These are phyloP conservation scores for Canavalia ensiformis DNA, from an alignment of 306 rosid genomes.

Conservation along the genomic window DNA sequence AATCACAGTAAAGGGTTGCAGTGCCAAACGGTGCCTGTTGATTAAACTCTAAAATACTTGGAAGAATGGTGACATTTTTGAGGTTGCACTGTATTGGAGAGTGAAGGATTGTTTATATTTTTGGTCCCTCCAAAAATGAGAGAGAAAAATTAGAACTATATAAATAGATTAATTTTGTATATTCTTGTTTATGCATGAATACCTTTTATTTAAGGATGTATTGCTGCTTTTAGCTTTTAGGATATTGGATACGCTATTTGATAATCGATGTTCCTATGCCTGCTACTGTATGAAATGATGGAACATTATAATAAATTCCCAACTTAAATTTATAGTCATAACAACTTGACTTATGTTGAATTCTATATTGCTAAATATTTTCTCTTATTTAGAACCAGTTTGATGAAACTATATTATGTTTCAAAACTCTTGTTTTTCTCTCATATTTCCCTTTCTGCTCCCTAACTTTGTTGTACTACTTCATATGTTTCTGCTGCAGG, in stretches of 20 bases:
- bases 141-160: too few species aligned
- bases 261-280: neutral
- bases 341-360: conserved; percentile 20
- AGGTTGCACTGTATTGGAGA: too few species aligned
- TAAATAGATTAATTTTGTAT: too few species aligned
- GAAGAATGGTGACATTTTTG: too few species aligned
- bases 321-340: neutral
- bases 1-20: too few species aligned
- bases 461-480: conserved; percentile 22
- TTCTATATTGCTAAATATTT: conserved; percentile 6
- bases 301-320: neutral
- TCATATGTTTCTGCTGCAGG: conserved; percentile 61
- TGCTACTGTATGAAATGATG: neutral
- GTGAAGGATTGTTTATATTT: too few species aligned
- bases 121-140: too few species aligned
- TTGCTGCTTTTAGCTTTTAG: too few species aligned
- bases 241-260: too few species aligned
- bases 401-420: conserved; percentile 5
- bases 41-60: neutral
- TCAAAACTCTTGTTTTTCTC: neutral
- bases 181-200: too few species aligned
- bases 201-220: too few species aligned
- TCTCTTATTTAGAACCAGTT: neutral
- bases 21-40: too few species aligned
- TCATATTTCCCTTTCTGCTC: conserved; percentile 1